A percentile compares a stretch with the other conserved stretches of the same genome.
phyloP scores from a whole-genome alignment of 352 stramenopile genomes.

The Globisporangium solare region DNA sequence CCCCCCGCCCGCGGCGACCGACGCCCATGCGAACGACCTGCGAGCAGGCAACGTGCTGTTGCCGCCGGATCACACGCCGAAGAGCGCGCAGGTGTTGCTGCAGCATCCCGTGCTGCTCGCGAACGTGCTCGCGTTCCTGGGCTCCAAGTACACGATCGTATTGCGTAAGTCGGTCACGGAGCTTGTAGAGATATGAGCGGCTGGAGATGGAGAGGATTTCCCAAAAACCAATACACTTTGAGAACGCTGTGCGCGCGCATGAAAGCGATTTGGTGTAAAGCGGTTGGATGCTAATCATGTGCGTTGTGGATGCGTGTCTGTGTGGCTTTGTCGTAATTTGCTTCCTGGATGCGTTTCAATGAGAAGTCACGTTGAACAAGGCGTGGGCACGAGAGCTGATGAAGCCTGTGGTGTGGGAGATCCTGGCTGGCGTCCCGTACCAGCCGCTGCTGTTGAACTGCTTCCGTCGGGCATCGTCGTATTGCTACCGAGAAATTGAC shows the following conservation, averaged over 20 bases:
- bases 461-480: constrained; percentile 80
- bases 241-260: neutral
- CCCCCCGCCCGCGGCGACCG: neutral
- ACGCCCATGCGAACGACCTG: constrained; percentile 3
- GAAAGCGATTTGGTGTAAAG: constrained; percentile 3
- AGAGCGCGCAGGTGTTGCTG: constrained; percentile 31
- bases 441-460: constrained; percentile 75
- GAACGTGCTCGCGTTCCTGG: constrained; percentile 57
- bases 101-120: constrained; percentile 53
- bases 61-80: too few species aligned
- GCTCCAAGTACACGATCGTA: constrained; percentile 43
- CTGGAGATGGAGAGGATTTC: neutral
- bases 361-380: constrained; percentile 58
- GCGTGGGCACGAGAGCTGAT: constrained; percentile 80
- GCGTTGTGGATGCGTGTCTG: constrained; percentile 6
- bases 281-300: neutral
- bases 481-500: constrained; percentile 86
- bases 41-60: constrained; percentile 13
- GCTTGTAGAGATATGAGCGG: neutral
- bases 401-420: constrained; percentile 80
- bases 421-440: constrained; percentile 69
- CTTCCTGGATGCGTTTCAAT: too few species aligned
- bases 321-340: neutral
- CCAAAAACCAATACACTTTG: neutral
- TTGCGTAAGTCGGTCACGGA: constrained; percentile 33